Percentiles rank a stretch among this genome's conserved stretches.
Conservation (phyloP, 2,329 filamentous ascomycete species). For the Sporothrix euskadiensis region DNA sequence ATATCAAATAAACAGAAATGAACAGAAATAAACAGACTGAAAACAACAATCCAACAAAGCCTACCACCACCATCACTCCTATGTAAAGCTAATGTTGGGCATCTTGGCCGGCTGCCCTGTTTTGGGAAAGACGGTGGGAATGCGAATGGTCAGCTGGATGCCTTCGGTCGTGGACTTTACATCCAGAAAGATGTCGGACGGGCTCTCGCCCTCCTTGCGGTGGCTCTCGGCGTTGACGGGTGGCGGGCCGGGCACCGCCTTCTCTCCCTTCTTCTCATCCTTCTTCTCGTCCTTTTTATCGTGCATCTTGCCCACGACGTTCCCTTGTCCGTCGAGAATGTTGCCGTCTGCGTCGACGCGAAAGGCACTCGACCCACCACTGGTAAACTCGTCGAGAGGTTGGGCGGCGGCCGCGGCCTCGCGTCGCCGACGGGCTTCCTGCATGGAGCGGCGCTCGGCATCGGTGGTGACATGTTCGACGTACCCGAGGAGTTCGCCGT, state of each 20-base stretch:
- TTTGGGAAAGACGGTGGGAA: conserved; percentile 55
- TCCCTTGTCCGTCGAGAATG: conserved; percentile 48
- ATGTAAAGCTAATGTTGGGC: conserved; percentile 6
- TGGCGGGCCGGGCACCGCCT: conserved; percentile 22
- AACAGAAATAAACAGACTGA: neutral
- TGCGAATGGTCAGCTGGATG: conserved; percentile 59
- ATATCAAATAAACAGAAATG: neutral
- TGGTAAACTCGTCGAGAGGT: conserved; percentile 40
- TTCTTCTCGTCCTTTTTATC: conserved; percentile 48
- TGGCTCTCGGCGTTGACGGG: conserved; percentile 39
- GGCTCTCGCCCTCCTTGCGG: conserved; percentile 46
- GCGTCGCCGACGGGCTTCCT: neutral
- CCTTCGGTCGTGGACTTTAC: conserved; percentile 60
- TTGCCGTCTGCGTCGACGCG: conserved; percentile 50
- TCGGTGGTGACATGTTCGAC: conserved; percentile 43
- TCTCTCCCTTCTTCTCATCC: conserved; percentile 34
- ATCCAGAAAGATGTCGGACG: conserved; percentile 58
- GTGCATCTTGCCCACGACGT: conserved; percentile 51
- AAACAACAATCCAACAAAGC: neutral
- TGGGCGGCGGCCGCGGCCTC: neutral
- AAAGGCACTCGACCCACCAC: conserved; percentile 40
- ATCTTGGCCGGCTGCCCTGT: conserved; percentile 39
- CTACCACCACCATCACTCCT: too few relatives aligned
- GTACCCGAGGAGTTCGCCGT: conserved; percentile 48
- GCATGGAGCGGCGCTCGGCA: neutral